These are phyloP conservation scores for Erigeron philadelphicus DNA, from an alignment of 140 eudicot species.

Conservation along the genomic window DNA sequence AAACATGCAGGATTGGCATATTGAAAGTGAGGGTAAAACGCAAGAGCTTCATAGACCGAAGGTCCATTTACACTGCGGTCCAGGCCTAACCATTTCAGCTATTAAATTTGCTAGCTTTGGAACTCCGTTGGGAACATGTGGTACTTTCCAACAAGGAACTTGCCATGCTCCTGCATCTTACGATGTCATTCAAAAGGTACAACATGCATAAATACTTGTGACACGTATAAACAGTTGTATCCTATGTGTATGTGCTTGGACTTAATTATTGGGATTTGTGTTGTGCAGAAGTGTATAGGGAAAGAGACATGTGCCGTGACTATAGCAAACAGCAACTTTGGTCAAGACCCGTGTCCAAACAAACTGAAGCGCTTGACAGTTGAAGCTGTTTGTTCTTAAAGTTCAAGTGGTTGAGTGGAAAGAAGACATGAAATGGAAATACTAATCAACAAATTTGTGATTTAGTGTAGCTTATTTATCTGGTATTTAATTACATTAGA, in stretches of 20 bases:
- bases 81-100: slow-evolving; percentile 67
- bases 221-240: not conserved
- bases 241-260: not conserved
- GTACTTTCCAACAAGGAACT: slow-evolving; percentile 73
- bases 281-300: slow-evolving; percentile 71
- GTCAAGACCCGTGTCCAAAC: slow-evolving; percentile 89
- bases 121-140: slow-evolving; percentile 79
- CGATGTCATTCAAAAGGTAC: slow-evolving; percentile 67
- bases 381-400: slow-evolving; percentile 70
- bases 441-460: slow-evolving; percentile 30
- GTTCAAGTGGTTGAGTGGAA: slow-evolving; percentile 31
- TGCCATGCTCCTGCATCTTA: slow-evolving; percentile 84
- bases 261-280: slow-evolving; percentile 5
- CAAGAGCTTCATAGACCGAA: slow-evolving; percentile 65
- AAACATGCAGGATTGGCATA: slow-evolving; percentile 62
- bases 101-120: slow-evolving; percentile 92
- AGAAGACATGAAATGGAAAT: slow-evolving; percentile 17
- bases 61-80: slow-evolving; percentile 67
- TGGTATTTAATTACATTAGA: slow-evolving; percentile 23
- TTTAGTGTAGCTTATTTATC: slow-evolving; percentile 31
- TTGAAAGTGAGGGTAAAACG: slow-evolving; percentile 61
- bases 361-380: slow-evolving; percentile 81
- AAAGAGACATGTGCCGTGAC: slow-evolving; percentile 69
- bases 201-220: not conserved
- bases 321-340: slow-evolving; percentile 81